Evolutionary conservation across 1,284 basidiomycete species (phyloP), one percentile per base, ranked within the genome.

Genomic region (Heterobasidion parviporum): DNA sequence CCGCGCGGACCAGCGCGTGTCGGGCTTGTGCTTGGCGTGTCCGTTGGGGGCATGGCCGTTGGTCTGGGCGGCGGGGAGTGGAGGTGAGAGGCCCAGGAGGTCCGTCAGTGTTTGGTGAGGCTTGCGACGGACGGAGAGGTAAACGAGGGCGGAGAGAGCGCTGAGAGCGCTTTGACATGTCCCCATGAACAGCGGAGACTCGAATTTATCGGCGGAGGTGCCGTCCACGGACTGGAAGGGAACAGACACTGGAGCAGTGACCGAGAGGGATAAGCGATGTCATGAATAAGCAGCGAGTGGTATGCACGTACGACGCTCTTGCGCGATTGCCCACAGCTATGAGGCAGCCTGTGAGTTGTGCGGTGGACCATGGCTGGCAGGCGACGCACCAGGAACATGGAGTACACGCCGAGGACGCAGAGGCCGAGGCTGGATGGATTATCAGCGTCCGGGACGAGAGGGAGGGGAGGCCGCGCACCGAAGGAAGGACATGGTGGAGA

Each of bases 241-340:
- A 48, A 89, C 87, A 16, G 92, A 92, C 59, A 94, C 91, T 93
- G 60, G 12, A 53, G 8, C 36, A 26, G 34, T 3, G 26, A 26
- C 26, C 26, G 26, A 26, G 26, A 26, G 26, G 26, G 26, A 26
- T 26, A 26, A 32, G 57, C n/a, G 59, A 55, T 20, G 20, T 16
- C 3, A 4, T 43, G 15, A 43, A 20, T 16, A 6, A 4, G 26
- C 20, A 34, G 41, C 46, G 20, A 44, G 20, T 26, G 14, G 15
- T 18, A 38, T 32, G 16, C n/a, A 74, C 86, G 67, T 72, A 94
- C 92, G 68, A 72, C 92, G 79, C 74, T 96, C 92, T 74, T 96
- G 93, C 15, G 92, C 91, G 55, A 96, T 85, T 14, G 92, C 92
- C 92, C 92, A 96, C 55, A 94, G 70, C 80, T 89, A 61, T 32